These are phyloP conservation scores for Ehretia macrophylla DNA, from an alignment of 257 asterid genomes.

Conservation along the genomic window DNA sequence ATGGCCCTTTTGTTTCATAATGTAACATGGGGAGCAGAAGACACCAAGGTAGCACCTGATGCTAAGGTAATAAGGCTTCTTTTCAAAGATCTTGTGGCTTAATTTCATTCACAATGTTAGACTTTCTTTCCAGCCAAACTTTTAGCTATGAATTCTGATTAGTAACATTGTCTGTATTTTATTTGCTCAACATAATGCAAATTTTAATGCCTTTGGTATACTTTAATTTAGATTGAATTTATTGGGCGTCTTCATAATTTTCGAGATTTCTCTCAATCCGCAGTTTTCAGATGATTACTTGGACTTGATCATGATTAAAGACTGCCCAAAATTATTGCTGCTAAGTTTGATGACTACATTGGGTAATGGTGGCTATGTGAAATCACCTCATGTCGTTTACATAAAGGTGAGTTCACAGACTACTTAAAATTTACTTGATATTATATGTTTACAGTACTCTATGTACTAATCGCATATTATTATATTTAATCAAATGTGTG, in stretches of 20 bases:
- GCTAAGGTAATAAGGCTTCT: too few relatives aligned
- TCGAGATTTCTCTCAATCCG: conserved; percentile 9
- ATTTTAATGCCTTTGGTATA: background rate
- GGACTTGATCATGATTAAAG: conserved; percentile 84
- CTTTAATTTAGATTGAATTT: too few relatives aligned
- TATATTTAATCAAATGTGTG: too few relatives aligned
- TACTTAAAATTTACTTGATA: background rate
- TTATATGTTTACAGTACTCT: background rate
- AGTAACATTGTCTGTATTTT: too few relatives aligned
- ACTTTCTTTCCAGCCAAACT: too few relatives aligned
- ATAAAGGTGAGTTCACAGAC: conserved; percentile 52
- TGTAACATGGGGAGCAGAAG: conserved; percentile 97
- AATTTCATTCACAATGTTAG: too few relatives aligned
- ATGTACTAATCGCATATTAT: too few relatives aligned
- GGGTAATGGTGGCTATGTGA: conserved; percentile 73
- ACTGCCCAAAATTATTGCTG: conserved; percentile 60
- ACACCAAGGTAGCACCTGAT: too few relatives aligned
- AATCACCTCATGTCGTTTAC: conserved; percentile 65
- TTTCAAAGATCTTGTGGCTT: background rate
- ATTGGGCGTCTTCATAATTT: background rate
- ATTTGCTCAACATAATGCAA: background rate
- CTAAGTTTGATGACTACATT: conserved; percentile 53
- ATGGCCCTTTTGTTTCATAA: conserved; percentile 94
- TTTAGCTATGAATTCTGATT: too few relatives aligned
- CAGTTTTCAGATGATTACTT: conserved; percentile 97